Evolutionary conservation across 441 rosid genomes (phyloP).

Genomic region (Gossypium aridum): DNA sequence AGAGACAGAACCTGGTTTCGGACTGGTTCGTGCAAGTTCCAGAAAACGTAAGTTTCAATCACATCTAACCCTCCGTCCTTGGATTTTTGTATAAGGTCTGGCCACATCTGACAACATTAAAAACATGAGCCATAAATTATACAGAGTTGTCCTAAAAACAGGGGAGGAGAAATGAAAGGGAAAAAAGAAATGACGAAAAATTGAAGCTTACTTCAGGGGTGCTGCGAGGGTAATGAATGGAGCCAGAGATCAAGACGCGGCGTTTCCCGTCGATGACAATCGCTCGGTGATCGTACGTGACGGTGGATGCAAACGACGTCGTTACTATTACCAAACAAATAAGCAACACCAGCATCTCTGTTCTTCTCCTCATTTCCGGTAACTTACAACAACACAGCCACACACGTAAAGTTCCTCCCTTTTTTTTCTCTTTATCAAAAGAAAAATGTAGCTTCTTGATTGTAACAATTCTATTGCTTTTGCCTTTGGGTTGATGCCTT

Average conservation of each 20-base stretch:
- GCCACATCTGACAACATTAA: slow-evolving; percentile 70
- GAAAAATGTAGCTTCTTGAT: not conserved
- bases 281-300: slow-evolving; percentile 77
- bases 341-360: slow-evolving; percentile 12
- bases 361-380: slow-evolving; percentile 8
- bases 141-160: not conserved
- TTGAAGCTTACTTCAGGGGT: slow-evolving; percentile 55
- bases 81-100: slow-evolving; percentile 86
- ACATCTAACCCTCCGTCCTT: slow-evolving; percentile 95
- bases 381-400: not conserved
- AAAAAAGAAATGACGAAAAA: not conserved
- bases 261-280: slow-evolving; percentile 71
- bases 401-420: not conserved
- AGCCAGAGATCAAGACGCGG: slow-evolving; percentile 73
- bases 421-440: not conserved
- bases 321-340: slow-evolving; percentile 9
- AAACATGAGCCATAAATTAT: not conserved
- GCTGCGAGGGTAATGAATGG: slow-evolving; percentile 95
- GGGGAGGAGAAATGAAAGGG: not conserved
- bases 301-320: slow-evolving; percentile 46
- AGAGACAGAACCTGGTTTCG: slow-evolving; percentile 52
- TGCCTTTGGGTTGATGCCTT: not conserved
- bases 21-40: slow-evolving; percentile 85
- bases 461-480: not conserved
- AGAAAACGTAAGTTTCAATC: slow-evolving; percentile 88